phyloP scores from a whole-genome alignment of 176 grass and related monocot species.

The Alloteropsis semialata region DNA sequence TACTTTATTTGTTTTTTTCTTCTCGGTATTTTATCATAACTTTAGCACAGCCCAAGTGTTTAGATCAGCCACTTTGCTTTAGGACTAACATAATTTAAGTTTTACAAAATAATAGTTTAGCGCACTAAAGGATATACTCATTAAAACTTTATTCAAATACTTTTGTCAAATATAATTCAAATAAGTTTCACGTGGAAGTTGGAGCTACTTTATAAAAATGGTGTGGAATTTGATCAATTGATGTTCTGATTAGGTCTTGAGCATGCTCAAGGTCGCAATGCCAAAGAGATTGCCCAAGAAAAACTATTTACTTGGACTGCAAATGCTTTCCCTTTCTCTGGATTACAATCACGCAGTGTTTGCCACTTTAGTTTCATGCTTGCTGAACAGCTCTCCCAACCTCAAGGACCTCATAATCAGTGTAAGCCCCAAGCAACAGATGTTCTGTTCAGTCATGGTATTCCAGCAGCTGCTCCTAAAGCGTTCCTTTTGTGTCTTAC shows the following conservation, averaged over 20 bases:
- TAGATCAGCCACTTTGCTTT: not conserved
- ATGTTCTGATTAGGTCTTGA: not conserved
- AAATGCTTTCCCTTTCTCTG: constrained; percentile 2
- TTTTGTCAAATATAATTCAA: not conserved
- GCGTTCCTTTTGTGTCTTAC: too few relatives aligned
- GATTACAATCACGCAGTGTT: not conserved
- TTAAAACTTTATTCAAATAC: not conserved
- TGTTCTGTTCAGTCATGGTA: too few relatives aligned
- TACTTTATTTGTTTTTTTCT: too few relatives aligned
- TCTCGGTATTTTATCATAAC: not conserved
- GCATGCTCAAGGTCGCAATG: not conserved
- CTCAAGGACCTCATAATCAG: constrained; percentile 16
- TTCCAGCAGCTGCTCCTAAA: too few relatives aligned
- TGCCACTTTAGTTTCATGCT: constrained; percentile 16
- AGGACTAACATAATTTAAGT: not conserved
- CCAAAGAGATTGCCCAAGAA: not conserved
- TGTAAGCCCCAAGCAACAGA: too few relatives aligned
- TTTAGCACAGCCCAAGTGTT: not conserved
- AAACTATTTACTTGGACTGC: not conserved
- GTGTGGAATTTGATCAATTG: not conserved
- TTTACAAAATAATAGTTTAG: not conserved
- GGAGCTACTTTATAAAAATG: not conserved
- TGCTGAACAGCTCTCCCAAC: constrained; percentile 40
- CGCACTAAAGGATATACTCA: not conserved
- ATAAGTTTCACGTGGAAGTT: not conserved